phyloP scores from a whole-genome alignment of 768 basidiomycete genomes.

The Hydnomerulius pinastri region DNA sequence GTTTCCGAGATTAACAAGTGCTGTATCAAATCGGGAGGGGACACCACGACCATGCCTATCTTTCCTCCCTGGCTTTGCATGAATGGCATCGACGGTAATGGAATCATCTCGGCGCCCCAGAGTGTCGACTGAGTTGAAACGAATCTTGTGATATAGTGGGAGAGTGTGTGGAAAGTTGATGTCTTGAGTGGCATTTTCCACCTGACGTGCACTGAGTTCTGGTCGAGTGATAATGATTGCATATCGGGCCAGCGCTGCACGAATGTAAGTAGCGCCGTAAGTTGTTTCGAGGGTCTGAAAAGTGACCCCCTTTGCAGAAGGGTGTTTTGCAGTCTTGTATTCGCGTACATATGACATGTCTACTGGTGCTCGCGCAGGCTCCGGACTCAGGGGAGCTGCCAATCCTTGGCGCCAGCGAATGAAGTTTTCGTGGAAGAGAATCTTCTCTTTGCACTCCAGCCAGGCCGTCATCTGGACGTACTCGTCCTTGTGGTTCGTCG shows the following conservation, averaged over 20 bases:
- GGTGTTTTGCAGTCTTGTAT: conserved; percentile 27
- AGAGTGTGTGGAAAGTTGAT: conserved; percentile 20
- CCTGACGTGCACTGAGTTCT: conserved; percentile 6
- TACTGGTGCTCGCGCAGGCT: neutral
- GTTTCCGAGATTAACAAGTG: conserved; percentile 19
- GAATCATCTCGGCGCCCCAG: neutral
- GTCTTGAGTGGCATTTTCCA: conserved; percentile 11
- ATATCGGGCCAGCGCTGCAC: conserved; percentile 28
- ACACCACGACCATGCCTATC: neutral
- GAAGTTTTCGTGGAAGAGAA: conserved; percentile 23
- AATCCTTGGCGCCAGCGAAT: conserved; percentile 21
- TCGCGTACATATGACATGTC: conserved; percentile 8
- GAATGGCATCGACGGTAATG: conserved; percentile 29
- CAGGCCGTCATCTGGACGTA: conserved; percentile 41
- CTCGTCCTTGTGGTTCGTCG: conserved; percentile 40
- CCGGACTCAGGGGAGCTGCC: too few relatives aligned
- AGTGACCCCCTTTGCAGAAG: conserved; percentile 22
- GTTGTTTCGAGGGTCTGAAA: conserved; percentile 15
- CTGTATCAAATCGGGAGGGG: conserved; percentile 36
- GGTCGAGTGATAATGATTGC: conserved; percentile 24
- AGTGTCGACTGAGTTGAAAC: conserved; percentile 26
- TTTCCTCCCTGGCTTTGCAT: conserved; percentile 25
- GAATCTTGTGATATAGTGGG: conserved; percentile 34
- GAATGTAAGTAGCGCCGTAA: conserved; percentile 33
- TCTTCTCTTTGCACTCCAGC: conserved; percentile 37